Evolutionary conservation across 495 filamentous ascomycete species (phyloP).

Genomic region (Penicillium bialowiezense): DNA sequence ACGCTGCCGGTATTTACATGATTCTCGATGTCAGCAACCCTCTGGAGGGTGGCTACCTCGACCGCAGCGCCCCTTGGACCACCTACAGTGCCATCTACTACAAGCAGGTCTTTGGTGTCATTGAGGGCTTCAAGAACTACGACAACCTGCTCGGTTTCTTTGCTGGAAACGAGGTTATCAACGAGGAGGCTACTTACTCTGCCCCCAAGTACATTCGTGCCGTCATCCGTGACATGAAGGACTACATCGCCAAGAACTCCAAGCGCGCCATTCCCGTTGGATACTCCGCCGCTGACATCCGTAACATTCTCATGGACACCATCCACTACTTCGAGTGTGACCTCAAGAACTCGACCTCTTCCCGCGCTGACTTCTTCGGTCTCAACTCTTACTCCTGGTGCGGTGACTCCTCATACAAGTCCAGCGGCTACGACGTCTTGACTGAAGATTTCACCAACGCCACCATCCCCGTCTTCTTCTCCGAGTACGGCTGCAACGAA

Average conservation of each 20-base stretch:
- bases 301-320: constrained; percentile 71
- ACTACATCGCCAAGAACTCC: constrained; percentile 75
- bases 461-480: constrained; percentile 89
- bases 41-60: constrained; percentile 69
- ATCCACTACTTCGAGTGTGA: constrained; percentile 83
- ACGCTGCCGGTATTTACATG: constrained; percentile 75
- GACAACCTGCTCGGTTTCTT: constrained; percentile 92
- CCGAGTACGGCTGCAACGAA: constrained; percentile 92
- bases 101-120: constrained; percentile 79
- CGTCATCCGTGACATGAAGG: constrained; percentile 79
- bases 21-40: constrained; percentile 86
- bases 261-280: constrained; percentile 74
- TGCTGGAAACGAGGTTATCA: constrained; percentile 91
- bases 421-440: constrained; percentile 69
- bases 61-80: constrained; percentile 61
- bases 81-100: constrained; percentile 77
- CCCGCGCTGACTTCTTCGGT: constrained; percentile 81
- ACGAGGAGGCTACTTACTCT: constrained; percentile 49
- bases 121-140: constrained; percentile 92
- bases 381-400: constrained; percentile 98
- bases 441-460: constrained; percentile 66
- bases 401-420: constrained; percentile 67
- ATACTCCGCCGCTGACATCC: constrained; percentile 94
- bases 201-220: constrained; percentile 52
- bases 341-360: constrained; percentile 60